A percentile compares a stretch with the other conserved stretches of the same genome.
These are phyloP conservation scores for Aspergillus eucalypticola DNA, from an alignment of 2,329 filamentous ascomycete genomes.

Conservation along the genomic window DNA sequence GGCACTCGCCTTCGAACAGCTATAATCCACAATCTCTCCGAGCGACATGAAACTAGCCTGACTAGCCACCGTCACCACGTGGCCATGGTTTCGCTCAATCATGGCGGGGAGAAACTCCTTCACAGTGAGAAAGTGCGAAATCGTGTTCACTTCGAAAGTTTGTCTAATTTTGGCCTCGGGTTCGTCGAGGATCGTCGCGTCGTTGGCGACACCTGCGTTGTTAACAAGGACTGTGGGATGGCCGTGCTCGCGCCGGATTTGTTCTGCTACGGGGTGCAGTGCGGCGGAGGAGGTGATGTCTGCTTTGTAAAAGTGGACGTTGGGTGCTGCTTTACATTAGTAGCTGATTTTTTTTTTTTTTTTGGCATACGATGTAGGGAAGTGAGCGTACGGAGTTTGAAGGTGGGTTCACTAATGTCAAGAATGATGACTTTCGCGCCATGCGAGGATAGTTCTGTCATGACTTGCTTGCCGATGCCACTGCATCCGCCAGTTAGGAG, in stretches of 20 bases:
- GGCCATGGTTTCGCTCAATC: constrained; percentile 54
- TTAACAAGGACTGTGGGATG: constrained; percentile 52
- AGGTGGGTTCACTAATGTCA: constrained; percentile 38
- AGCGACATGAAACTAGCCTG: constrained; percentile 52
- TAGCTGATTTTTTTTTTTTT: background rate
- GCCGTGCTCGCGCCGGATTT: constrained; percentile 44
- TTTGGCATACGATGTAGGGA: background rate
- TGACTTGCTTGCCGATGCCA: constrained; percentile 42
- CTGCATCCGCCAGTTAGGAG: constrained; percentile 41
- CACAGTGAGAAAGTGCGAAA: constrained; percentile 54
- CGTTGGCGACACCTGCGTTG: constrained; percentile 53
- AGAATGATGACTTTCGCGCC: constrained; percentile 39
- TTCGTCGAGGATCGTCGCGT: constrained; percentile 50
- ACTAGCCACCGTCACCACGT: constrained; percentile 58
- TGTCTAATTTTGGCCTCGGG: constrained; percentile 47
- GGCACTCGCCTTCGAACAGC: constrained; percentile 53
- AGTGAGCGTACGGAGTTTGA: constrained; percentile 28
- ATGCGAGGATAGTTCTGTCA: constrained; percentile 30
- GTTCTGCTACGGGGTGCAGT: constrained; percentile 35
- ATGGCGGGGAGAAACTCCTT: constrained; percentile 56
- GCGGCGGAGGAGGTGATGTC: constrained; percentile 40
- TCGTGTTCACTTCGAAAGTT: constrained; percentile 55
- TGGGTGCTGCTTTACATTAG: background rate
- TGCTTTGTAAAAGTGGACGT: constrained; percentile 34
- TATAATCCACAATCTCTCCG: constrained; percentile 55